Evolutionary conservation across 1,284 basidiomycete genomes (phyloP), one percentile per base, ranked within the genome.

Genomic region (Puccinia novopanici): DNA sequence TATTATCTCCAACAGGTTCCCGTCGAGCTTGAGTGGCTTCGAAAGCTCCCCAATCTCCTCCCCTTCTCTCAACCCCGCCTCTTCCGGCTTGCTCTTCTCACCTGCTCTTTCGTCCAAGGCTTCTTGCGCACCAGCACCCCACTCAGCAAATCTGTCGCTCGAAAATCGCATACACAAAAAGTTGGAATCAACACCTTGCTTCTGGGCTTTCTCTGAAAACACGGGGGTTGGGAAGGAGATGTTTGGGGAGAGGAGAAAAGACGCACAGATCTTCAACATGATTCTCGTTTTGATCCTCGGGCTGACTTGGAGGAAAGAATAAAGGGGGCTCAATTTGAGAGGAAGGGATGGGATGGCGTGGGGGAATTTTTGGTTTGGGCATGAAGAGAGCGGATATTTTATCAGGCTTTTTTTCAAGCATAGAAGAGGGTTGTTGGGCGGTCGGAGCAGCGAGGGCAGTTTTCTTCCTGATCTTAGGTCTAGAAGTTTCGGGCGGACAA

Each of bases 1-100:
- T 15, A 68, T 68, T 19, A 68, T 68, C 45, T 68, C 65, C 10
- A 68, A 9, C 22, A 68, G 45, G 22, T 68, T 68, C 1, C 45
- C 22, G 45, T 68, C 65, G 10, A 68, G 45, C 45, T 68, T 68
- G 0, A 68, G 34, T 13, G 40, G 22, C 45, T 68, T 68, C 24
- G 13, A 4, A 24, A 68, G 34, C n/a, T 68, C 65, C 34, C 37
- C 59, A 12, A 61, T 17, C 34, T 45, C 27, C 24, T 45, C 65
- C 19, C 22, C 40, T 24, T 15, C 17, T 68, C 19, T 17, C 9
- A 22, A 10, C 9, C 5, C 65, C 34, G 3, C 17, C 8, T n/a
- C n/a, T n/a, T 45, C 4, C 34, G 34, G 34, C 65, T 45, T 68
- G 40, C n/a, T 48, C 45, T 22, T 68, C n/a, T 42, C 8, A 27